phyloP scores from a whole-genome alignment of 140 eudicot genomes.

The Eryngium alpinum region DNA sequence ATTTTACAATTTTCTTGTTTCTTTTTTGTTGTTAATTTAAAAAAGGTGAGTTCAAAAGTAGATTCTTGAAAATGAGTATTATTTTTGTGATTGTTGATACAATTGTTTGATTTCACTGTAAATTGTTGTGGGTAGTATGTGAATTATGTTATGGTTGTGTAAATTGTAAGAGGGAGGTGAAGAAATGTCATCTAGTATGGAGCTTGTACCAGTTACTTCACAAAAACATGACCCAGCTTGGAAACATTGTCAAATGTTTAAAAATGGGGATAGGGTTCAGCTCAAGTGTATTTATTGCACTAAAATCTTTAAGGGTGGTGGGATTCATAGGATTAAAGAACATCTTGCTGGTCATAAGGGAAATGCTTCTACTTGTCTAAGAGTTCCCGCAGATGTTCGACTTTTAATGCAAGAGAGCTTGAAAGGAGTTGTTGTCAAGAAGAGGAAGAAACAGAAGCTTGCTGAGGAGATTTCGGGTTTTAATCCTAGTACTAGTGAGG shows the following conservation, averaged over 20 bases:
- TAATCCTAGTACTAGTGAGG: slow-evolving; percentile 26
- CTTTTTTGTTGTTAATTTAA: neutral
- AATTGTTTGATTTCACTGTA: neutral
- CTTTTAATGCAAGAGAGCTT: slow-evolving; percentile 75
- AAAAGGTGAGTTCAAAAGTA: too few relatives aligned
- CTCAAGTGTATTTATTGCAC: slow-evolving; percentile 90
- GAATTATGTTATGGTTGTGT: neutral
- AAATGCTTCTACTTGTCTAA: slow-evolving; percentile 69
- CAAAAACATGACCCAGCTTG: slow-evolving; percentile 96
- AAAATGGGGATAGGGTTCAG: slow-evolving; percentile 67
- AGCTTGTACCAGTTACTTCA: slow-evolving; percentile 65
- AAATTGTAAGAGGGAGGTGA: neutral
- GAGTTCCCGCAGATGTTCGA: slow-evolving; percentile 78
- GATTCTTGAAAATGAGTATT: too few relatives aligned
- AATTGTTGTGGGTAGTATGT: neutral
- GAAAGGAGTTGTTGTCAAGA: slow-evolving; percentile 59
- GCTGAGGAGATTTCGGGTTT: slow-evolving; percentile 44
- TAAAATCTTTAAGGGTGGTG: slow-evolving; percentile 93
- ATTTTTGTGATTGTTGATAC: too few relatives aligned
- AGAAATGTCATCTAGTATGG: slow-evolving; percentile 58
- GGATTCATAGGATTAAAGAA: slow-evolving; percentile 91
- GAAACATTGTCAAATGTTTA: slow-evolving; percentile 86
- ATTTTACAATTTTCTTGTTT: neutral
- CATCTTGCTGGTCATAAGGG: slow-evolving; percentile 95
- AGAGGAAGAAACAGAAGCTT: slow-evolving; percentile 75